A percentile compares a stretch with the other conserved stretches of the same genome.
Evolutionary conservation across 345 rosid species (phyloP).

Genomic region (Aegle marmelos): DNA sequence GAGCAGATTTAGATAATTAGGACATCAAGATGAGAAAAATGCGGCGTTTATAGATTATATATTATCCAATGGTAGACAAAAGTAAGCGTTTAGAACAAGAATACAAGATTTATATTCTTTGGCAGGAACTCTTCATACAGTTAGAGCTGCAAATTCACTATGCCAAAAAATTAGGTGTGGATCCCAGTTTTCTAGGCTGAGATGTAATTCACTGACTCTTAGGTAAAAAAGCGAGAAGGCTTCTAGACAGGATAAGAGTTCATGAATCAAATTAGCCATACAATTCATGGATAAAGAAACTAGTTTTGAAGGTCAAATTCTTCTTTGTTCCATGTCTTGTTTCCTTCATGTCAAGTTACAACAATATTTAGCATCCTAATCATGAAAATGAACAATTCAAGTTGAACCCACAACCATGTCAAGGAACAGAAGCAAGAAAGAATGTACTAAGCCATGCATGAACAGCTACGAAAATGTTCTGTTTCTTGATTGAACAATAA

Average conservation of each 20-base stretch:
- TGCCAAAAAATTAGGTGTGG: no score
- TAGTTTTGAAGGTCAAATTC: conserved; percentile 13
- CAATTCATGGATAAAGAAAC: no score
- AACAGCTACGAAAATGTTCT: conserved; percentile 35
- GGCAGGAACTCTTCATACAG: no score
- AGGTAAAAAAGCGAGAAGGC: no score
- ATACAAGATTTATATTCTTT: no score
- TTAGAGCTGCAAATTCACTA: no score
- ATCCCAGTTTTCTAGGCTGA: no score
- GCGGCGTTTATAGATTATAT: not conserved
- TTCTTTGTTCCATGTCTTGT: conserved; percentile 19
- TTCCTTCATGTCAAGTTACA: conserved; percentile 23
- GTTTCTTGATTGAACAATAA: conserved; percentile 36
- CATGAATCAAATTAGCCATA: not conserved
- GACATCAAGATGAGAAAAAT: not conserved
- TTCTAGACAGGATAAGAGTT: not conserved
- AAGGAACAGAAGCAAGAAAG: conserved; percentile 16
- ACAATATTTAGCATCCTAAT: conserved; percentile 13
- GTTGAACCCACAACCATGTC: conserved; percentile 18
- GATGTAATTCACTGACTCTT: no score
- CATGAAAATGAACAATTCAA: conserved; percentile 13
- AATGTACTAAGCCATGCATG: conserved; percentile 28
- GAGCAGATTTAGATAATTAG: not conserved
- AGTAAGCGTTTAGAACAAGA: no score
- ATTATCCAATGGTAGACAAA: no score